Percentiles rank a stretch among this genome's conserved stretches.
These are phyloP conservation scores for Verbascum thapsus DNA, from an alignment of 257 asterid genomes.

Conservation along the genomic window DNA sequence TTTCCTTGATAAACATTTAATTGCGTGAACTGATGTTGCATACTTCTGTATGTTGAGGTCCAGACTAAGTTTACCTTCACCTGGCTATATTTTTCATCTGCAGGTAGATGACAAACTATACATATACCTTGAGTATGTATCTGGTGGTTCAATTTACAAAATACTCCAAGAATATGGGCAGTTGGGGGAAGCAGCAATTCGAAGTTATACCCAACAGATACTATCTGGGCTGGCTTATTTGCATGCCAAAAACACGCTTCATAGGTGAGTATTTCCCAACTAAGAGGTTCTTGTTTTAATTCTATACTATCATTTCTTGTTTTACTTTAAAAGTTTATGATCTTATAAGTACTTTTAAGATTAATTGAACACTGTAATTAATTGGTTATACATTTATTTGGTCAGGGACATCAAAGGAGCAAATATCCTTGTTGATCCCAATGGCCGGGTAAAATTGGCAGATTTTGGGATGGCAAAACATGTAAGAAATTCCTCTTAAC, in stretches of 20 bases:
- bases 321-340: slow-evolving; percentile 12
- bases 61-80: slow-evolving; percentile 14
- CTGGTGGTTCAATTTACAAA: slow-evolving; percentile 73
- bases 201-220: slow-evolving; percentile 57
- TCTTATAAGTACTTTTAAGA: not conserved
- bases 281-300: slow-evolving; percentile 20
- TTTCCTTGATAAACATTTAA: slow-evolving; percentile 18
- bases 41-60: slow-evolving; percentile 15
- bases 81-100: slow-evolving; percentile 19
- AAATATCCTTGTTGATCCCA: slow-evolving; percentile 69
- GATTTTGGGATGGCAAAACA: slow-evolving; percentile 83
- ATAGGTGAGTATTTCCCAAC: slow-evolving; percentile 45
- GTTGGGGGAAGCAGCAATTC: slow-evolving; percentile 64
- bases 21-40: slow-evolving; percentile 23
- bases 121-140: slow-evolving; percentile 67
- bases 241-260: slow-evolving; percentile 63
- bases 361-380: not conserved
- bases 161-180: slow-evolving; percentile 69
- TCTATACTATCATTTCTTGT: slow-evolving; percentile 8
- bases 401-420: slow-evolving; percentile 74
- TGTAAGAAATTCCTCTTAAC: slow-evolving; percentile 38
- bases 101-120: slow-evolving; percentile 59
- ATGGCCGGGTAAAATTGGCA: slow-evolving; percentile 69
- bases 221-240: slow-evolving; percentile 63
- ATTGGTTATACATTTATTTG: slow-evolving; percentile 27